phyloP scores from a whole-genome alignment of 2,329 filamentous ascomycete genomes.

The Penicillium palitans region DNA sequence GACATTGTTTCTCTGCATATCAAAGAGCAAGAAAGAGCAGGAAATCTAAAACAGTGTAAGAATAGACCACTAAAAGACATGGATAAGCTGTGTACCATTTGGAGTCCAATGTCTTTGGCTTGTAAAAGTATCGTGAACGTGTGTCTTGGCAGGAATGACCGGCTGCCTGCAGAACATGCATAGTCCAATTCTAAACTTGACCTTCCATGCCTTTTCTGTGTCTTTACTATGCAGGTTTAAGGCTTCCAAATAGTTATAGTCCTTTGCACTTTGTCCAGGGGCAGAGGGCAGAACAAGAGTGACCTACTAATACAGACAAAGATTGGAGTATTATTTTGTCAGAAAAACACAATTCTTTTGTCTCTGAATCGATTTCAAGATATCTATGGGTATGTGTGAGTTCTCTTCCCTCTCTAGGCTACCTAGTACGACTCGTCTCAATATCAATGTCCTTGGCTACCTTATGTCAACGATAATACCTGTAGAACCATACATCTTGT shows the following conservation, averaged over 20 bases:
- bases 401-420: not conserved
- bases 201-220: not conserved
- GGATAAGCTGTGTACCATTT: not conserved
- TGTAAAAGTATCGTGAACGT: not conserved
- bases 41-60: not conserved
- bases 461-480: not conserved
- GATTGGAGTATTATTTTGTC: not conserved
- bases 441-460: not conserved
- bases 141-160: not conserved
- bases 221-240: not conserved
- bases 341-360: not conserved
- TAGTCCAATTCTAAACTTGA: not conserved
- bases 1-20: not conserved
- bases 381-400: not conserved
- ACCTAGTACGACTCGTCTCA: not conserved
- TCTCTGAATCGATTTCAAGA: not conserved
- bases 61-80: not conserved
- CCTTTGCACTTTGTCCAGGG: not conserved
- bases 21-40: not conserved
- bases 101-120: not conserved
- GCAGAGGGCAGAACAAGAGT: not conserved
- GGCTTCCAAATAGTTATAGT: not conserved
- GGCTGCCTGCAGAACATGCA: not conserved
- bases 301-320: not conserved
- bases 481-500: not conserved